Base-by-base conservation (phyloP, 129 eudicot genomes). In the Dittrichia graveolens region DNA sequence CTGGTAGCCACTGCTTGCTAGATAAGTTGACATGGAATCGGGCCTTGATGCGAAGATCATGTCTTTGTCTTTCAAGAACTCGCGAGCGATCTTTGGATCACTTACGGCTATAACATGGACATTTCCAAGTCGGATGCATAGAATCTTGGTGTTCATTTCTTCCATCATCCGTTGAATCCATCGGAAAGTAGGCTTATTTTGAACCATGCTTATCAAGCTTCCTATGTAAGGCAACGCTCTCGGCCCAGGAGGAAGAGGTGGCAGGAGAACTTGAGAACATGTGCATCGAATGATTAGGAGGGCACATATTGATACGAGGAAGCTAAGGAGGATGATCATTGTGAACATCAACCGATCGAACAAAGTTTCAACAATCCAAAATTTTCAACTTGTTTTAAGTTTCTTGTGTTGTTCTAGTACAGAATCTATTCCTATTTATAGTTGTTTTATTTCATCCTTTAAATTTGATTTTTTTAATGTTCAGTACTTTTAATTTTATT, bases 151-250 rank as follows among this genome's bases (percentile, higher is more conserved):
- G 49, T 73, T 64, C 69, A 72, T 42, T 40, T 72, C 80, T 3
- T 76, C 65, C 88, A 84, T 79, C 18, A 71, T 54, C 46, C 45
- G 54, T 66, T 80, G 82, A 6, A 84, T 84, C 88, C 85, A 84
- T 62, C 74, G 46, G 31, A 68, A 80, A 13, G 15, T 7, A 0
- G 70, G 54, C 16, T 65, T 65, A 9, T 65, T 63, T 38, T 13
- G 54, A 41, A 65, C 37, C 70, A 65, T 65, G 54, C 40, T 2
- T 4, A 65, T 65, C 18, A 65, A 15, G 54, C 54, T 42, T 8
- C 52, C 53, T 0, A 43, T 15, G 3, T 8, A 43, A 1, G 54
- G 68, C 31, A 39, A 62, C 2, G 52, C 14, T 63, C 41, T 63
- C 3, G 69, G 52, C 2, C 52, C 52, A 3, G 50, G 69, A 14